phyloP scores from a whole-genome alignment of 176 grass and related monocot species.

The Carex myosuroides region DNA sequence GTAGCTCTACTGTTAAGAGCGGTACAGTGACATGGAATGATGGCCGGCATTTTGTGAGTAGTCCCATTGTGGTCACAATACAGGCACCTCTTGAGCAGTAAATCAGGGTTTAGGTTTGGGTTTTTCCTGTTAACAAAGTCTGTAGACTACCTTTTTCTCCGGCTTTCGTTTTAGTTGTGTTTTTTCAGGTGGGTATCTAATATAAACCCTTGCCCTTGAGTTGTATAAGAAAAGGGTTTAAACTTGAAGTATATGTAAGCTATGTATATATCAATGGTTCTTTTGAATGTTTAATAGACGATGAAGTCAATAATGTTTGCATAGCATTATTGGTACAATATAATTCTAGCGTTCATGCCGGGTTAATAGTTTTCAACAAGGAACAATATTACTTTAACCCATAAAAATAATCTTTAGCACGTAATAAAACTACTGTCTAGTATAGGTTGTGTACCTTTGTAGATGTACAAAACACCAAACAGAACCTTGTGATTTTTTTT shows the following conservation, averaged over 20 bases:
- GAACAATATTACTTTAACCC: not conserved
- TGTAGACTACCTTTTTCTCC: constrained; percentile 2
- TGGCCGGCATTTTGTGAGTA: constrained; percentile 47
- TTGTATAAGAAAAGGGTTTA: constrained; percentile 14
- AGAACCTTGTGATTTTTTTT: not conserved
- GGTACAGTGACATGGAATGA: constrained; percentile 67
- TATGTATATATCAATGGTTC: constrained; percentile 24
- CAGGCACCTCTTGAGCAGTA: constrained; percentile 44
- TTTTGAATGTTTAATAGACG: not conserved
- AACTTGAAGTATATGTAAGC: constrained; percentile 8
- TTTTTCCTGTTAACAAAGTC: not conserved
- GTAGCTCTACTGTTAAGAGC: constrained; percentile 67
- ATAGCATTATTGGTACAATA: not conserved
- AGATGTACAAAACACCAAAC: not conserved
- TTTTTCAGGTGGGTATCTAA: not conserved
- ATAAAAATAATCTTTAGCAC: not conserved
- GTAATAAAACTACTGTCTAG: not conserved
- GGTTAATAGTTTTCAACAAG: not conserved
- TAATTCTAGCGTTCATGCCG: not conserved
- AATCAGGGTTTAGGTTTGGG: constrained; percentile 11
- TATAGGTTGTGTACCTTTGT: not conserved
- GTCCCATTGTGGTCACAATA: constrained; percentile 62
- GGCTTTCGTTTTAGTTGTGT: not conserved
- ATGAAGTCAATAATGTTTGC: not conserved
- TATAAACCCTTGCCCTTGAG: not conserved